phyloP scores from a whole-genome alignment of 371 early-diverging fungal species.

The Lichtheimia ornata region DNA sequence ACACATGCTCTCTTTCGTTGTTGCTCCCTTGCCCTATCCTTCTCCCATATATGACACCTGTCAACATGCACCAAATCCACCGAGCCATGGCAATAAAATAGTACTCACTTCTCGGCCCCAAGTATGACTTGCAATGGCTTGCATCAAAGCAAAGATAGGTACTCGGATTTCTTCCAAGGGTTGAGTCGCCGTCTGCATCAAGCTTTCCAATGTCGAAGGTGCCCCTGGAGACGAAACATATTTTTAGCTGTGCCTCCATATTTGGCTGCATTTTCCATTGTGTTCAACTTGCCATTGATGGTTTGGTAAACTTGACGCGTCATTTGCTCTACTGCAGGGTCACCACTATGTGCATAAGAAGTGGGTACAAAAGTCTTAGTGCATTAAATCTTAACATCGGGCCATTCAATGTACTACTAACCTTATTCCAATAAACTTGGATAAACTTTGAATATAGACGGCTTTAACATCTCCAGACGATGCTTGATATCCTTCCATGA shows the following conservation, averaged over 20 bases:
- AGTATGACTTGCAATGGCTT: conserved; percentile 38
- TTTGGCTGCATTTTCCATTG: background rate
- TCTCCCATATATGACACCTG: no score
- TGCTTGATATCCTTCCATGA: conserved; percentile 22
- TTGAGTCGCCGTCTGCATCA: conserved; percentile 37
- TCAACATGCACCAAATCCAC: no score
- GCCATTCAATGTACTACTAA: conserved; percentile 12
- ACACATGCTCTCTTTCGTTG: background rate
- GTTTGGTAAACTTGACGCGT: conserved; percentile 27
- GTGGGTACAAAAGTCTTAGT: background rate
- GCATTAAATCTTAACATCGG: background rate
- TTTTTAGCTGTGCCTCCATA: conserved; percentile 14
- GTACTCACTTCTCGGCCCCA: conserved; percentile 44
- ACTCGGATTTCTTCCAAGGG: conserved; percentile 40
- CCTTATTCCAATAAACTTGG: conserved; percentile 45
- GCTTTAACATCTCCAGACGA: conserved; percentile 39
- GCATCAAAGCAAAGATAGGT: conserved; percentile 45
- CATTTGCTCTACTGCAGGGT: conserved; percentile 27
- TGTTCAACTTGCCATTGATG: conserved; percentile 25
- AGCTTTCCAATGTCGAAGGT: conserved; percentile 17
- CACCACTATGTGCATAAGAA: background rate
- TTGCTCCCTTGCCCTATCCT: conserved; percentile 1
- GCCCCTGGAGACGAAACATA: conserved; percentile 12
- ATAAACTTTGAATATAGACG: conserved; percentile 38
- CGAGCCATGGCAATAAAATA: no score